Evolutionary conservation across 495 filamentous ascomycete genomes (phyloP).

Genomic region (Thermothielavioides terrestris): DNA sequence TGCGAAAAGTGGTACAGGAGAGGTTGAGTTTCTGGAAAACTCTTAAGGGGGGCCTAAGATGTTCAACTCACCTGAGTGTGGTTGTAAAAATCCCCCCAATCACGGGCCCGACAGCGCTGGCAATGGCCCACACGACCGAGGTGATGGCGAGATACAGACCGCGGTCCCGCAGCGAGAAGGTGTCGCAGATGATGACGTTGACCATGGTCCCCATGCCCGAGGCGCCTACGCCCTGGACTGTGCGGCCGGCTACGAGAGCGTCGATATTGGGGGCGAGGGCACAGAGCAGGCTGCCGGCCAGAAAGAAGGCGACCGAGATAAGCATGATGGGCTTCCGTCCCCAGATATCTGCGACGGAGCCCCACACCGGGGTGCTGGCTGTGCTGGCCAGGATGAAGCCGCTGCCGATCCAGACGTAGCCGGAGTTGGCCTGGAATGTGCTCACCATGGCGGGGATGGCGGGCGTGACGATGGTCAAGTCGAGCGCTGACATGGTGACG

Average conservation of each 20-base stretch:
- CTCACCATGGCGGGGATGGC: constrained; percentile 47
- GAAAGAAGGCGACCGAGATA: constrained; percentile 58
- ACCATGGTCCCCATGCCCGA: constrained; percentile 67
- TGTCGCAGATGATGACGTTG: constrained; percentile 68
- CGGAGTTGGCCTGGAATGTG: constrained; percentile 48
- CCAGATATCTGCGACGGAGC: constrained; percentile 73
- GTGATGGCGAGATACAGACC: constrained; percentile 44
- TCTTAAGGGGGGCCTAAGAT: background rate
- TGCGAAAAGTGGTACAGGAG: too few relatives aligned
- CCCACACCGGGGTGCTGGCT: constrained; percentile 61
- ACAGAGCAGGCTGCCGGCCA: constrained; percentile 62
- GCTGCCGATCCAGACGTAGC: constrained; percentile 69
- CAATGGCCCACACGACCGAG: constrained; percentile 41
- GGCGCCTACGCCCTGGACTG: constrained; percentile 68
- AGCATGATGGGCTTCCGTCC: constrained; percentile 71
- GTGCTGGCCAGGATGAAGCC: constrained; percentile 60
- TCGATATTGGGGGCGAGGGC: constrained; percentile 55
- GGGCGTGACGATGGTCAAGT: constrained; percentile 22
- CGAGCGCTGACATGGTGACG: constrained; percentile 18
- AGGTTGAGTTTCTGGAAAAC: background rate
- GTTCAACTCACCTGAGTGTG: constrained; percentile 16
- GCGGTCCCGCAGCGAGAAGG: constrained; percentile 58
- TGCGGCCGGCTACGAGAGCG: constrained; percentile 63
- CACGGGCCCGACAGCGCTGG: constrained; percentile 47
- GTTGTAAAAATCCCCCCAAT: constrained; percentile 52